Evolutionary conservation across 2,329 filamentous ascomycete species (phyloP).

Genomic region (Diaporthe sp.): DNA sequence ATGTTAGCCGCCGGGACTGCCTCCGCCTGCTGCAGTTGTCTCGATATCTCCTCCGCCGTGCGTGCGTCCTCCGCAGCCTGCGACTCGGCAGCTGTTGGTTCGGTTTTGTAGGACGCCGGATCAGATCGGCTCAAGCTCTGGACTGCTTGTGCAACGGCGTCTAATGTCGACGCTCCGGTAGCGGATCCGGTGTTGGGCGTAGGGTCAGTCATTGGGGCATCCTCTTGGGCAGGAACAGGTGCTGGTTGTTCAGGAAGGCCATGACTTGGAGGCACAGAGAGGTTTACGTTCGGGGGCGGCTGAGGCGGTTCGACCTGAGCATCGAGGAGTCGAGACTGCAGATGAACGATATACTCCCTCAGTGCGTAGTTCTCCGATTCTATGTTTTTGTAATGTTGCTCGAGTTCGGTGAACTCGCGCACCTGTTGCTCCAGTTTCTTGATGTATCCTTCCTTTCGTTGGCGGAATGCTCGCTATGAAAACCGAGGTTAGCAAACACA

Average conservation of each 20-base stretch:
- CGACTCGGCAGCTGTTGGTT: conserved; percentile 49
- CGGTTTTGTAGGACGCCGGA: conserved; percentile 42
- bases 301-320: conserved; percentile 86
- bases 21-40: conserved; percentile 61
- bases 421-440: conserved; percentile 97
- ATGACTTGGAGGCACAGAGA: conserved; percentile 53
- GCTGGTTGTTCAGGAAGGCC: conserved; percentile 31
- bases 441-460: conserved; percentile 98
- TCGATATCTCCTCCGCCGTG: conserved; percentile 66
- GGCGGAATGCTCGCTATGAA: conserved; percentile 89
- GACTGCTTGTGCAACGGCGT: conserved; percentile 64
- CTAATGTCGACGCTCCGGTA: conserved; percentile 55
- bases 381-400: conserved; percentile 82
- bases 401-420: conserved; percentile 81
- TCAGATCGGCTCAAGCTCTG: conserved; percentile 38
- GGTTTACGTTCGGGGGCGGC: conserved; percentile 83
- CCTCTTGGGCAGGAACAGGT: conserved; percentile 26
- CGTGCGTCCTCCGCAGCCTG: conserved; percentile 57
- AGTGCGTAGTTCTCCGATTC: conserved; percentile 92
- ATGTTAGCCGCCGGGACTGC: conserved; percentile 49
- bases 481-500: conserved; percentile 4
- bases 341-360: conserved; percentile 90
- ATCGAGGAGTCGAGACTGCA: conserved; percentile 89
- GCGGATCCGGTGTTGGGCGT: conserved; percentile 42
- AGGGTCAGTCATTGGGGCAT: conserved; percentile 36